Evolutionary conservation across 768 basidiomycete genomes (phyloP).

Genomic region (Mycena capillaripes): DNA sequence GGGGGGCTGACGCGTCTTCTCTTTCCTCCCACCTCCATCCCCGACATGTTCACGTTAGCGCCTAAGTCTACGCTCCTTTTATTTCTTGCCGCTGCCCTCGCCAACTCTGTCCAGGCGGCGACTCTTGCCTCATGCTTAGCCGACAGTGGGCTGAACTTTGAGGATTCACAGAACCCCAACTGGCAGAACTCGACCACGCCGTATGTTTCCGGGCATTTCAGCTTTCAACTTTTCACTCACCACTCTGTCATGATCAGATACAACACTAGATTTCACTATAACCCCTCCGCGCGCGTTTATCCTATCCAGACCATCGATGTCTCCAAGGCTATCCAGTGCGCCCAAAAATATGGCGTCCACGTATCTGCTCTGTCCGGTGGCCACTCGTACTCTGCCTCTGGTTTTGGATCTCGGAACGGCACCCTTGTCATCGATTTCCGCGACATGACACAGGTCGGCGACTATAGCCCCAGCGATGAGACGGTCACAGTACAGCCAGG

Average conservation of each 20-base stretch:
- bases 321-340: constrained; percentile 16
- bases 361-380: constrained; percentile 30
- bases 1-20: neutral
- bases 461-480: neutral
- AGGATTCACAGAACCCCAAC: constrained; percentile 15
- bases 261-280: constrained; percentile 26
- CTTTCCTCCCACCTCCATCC: constrained; percentile 1
- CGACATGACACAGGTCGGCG: constrained; percentile 7
- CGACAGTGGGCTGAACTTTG: constrained; percentile 9
- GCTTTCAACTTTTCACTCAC: neutral
- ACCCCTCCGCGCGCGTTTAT: constrained; percentile 22
- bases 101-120: constrained; percentile 1
- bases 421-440: constrained; percentile 17
- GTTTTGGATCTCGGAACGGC: constrained; percentile 23
- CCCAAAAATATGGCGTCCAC: constrained; percentile 2
- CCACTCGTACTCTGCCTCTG: constrained; percentile 31
- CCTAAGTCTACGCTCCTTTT: constrained; percentile 14
- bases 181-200: constrained; percentile 19
- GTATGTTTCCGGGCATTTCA: neutral
- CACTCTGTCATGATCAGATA: constrained; percentile 4
- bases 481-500: constrained; percentile 34
- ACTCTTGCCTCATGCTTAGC: constrained; percentile 18
- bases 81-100: constrained; percentile 9
- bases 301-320: constrained; percentile 18
- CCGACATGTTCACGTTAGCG: neutral